A percentile compares a stretch with the other conserved stretches of the same genome.
phyloP scores from a whole-genome alignment of 148 eudicot genomes.

The Salicornia ramosissima region DNA sequence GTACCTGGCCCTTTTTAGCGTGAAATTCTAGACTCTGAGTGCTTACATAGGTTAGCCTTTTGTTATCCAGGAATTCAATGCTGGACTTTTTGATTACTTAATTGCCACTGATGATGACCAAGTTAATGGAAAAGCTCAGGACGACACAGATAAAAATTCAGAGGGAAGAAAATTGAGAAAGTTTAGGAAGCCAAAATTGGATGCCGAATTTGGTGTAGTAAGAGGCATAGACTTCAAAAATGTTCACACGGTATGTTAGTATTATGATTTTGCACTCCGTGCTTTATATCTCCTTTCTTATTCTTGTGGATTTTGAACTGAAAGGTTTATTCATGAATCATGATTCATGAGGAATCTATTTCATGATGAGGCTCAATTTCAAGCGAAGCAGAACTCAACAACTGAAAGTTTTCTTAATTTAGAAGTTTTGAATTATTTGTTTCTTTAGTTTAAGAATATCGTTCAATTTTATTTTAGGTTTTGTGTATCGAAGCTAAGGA shows the following conservation, averaged over 20 bases:
- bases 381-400: neutral
- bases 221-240: slow-evolving; percentile 98
- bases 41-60: slow-evolving; percentile 5
- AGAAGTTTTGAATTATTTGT: neutral
- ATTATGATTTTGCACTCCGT: neutral
- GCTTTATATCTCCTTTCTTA: neutral
- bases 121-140: slow-evolving; percentile 45
- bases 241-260: slow-evolving; percentile 66
- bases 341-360: too few species aligned
- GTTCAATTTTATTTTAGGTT: too few species aligned
- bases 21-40: neutral
- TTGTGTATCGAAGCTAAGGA: too few species aligned
- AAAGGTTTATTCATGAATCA: too few species aligned
- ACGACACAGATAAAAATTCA: slow-evolving; percentile 35
- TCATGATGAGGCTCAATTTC: neutral
- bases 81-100: slow-evolving; percentile 88
- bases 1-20: neutral
- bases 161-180: slow-evolving; percentile 51
- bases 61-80: slow-evolving; percentile 69
- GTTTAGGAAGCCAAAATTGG: slow-evolving; percentile 53
- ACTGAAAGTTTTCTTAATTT: neutral
- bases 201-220: slow-evolving; percentile 90
- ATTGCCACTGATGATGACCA: slow-evolving; percentile 81
- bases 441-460: neutral
- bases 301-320: neutral